Conservation (phyloP, 352 stramenopile species). For the Peronospora tabacina region DNA sequence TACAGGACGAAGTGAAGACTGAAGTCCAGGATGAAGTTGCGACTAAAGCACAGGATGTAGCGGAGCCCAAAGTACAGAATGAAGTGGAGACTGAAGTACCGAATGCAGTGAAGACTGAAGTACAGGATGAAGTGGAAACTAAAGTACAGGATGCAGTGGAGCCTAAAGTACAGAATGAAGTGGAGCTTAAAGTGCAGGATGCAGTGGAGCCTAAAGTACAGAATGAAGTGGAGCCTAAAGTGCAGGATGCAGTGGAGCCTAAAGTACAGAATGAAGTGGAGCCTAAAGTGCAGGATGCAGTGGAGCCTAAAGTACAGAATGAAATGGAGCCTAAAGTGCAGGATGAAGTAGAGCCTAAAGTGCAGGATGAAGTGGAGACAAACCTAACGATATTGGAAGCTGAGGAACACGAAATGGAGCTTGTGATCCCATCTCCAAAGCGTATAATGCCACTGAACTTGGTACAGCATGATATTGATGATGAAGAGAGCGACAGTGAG, state of each 20-base stretch:
- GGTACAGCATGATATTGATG: constrained; percentile 29
- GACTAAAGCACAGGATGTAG: background rate
- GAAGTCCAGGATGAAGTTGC: background rate
- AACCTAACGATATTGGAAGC: background rate
- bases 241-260: background rate
- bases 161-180: background rate
- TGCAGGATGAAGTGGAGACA: background rate
- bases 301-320: background rate
- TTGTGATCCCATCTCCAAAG: constrained; percentile 24
- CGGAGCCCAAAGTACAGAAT: background rate
- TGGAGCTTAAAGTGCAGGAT: constrained; percentile 10
- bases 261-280: background rate
- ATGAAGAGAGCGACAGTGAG: constrained; percentile 31
- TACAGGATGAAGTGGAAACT: constrained; percentile 8
- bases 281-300: background rate
- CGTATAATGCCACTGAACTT: constrained; percentile 20
- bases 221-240: background rate
- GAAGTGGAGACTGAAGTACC: background rate
- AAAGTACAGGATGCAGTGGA: constrained; percentile 3
- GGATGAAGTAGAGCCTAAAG: background rate
- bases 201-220: background rate
- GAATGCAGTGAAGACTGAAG: background rate
- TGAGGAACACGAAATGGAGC: constrained; percentile 16
- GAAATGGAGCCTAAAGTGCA: background rate
- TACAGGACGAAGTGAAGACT: background rate